Evolutionary conservation across 306 rosid species (phyloP).

Genomic region (Ormosia semicastrata): DNA sequence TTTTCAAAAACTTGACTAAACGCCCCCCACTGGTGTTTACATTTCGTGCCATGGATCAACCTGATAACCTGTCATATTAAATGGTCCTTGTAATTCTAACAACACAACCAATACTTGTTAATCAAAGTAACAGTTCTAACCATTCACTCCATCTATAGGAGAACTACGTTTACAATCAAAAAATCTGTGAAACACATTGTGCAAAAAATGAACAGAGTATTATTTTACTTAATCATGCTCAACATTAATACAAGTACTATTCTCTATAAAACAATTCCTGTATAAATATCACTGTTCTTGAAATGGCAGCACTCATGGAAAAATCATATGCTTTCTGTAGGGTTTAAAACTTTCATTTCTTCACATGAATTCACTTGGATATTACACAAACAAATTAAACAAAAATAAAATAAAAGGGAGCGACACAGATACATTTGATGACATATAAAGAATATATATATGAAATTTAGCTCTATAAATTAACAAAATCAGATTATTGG

Average conservation of each 20-base stretch:
- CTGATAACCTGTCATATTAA: no score
- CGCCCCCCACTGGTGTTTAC: no score
- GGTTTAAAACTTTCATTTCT: background rate
- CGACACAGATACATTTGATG: slow-evolving; percentile 32
- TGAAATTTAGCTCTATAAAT: slow-evolving; percentile 39
- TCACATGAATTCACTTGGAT: background rate
- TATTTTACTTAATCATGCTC: background rate
- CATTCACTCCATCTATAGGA: background rate
- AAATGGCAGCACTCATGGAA: background rate
- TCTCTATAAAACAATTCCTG: background rate
- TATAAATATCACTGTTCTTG: background rate
- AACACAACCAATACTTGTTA: no score
- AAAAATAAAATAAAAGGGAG: background rate
- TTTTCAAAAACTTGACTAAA: no score
- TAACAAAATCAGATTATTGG: slow-evolving; percentile 57
- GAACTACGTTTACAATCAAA: background rate
- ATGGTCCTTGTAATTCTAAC: no score
- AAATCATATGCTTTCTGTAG: background rate
- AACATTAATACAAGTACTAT: background rate
- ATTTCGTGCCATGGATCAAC: no score
- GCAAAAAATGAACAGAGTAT: background rate
- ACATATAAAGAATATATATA: slow-evolving; percentile 43
- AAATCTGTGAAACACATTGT: no score
- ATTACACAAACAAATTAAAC: background rate
- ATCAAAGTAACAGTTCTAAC: no score